Evolutionary conservation across 1,139 yeast species (phyloP), one percentile per base, ranked within the genome.

Genomic region (Hemisphaericaspora subhashii): DNA sequence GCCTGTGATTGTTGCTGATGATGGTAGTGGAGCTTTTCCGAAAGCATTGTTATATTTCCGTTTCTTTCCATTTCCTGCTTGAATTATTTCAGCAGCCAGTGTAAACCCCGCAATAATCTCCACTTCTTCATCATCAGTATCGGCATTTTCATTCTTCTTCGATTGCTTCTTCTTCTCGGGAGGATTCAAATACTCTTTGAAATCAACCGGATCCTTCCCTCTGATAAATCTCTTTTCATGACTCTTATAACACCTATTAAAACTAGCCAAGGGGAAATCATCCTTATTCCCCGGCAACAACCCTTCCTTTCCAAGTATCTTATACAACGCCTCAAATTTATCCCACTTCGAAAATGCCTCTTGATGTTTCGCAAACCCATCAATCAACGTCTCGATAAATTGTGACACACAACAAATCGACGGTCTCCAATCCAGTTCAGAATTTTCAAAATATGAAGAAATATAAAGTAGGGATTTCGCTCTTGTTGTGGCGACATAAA

Each of bases 401-500:
- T 74, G 50, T 1, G 77, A 70, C 4, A 48, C 55, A 10, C 43
- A 36, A 2, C 46, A 54, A 6, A 59, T 48, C 1, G 60, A 56
- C 22, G 42, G 46, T 4, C 61, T 43, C 26, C 61, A 62, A 52
- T 60, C 53, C 4, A 23, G 13, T 3, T 29, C 44, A 45, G n/a
- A 38, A 27, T n/a, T n/a, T n/a, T 62, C 68, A 1, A 52, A 53
- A 35, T 65, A 64, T 0, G 72, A 62, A 5, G 75, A 66, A 3
- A 71, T 36, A 39, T 60, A 66, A 9, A 72, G 51, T 14, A 72
- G 50, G 1, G 48, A 37, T 56, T 85, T 83, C 0, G 97, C 95
- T 46, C 98, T 70, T 0, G 97, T 89, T 33, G 84, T 67, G 0
- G 96, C 96, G 7, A 92, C 98, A 55, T 87, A 92, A 47, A 89